phyloP scores from a whole-genome alignment of 179 eudicot genomes.

The Beta corolliflora region DNA sequence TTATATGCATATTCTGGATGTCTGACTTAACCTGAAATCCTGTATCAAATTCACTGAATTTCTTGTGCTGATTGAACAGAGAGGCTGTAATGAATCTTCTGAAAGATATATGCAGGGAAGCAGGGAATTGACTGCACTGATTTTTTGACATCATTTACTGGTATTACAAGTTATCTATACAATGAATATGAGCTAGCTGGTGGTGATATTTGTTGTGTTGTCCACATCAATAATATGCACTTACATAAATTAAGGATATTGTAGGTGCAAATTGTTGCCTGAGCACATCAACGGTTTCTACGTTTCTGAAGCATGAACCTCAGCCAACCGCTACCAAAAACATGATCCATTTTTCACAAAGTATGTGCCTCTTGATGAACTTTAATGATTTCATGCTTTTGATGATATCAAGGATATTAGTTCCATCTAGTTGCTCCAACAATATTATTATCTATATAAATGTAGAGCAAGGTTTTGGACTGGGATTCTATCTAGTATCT shows the following conservation, averaged over 20 bases:
- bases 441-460: too few relatives aligned
- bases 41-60: not conserved
- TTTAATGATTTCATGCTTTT: too few relatives aligned
- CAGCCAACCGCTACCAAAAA: conserved; percentile 68
- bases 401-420: too few relatives aligned
- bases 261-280: conserved; percentile 76
- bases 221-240: not conserved
- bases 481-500: too few relatives aligned
- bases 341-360: conserved; percentile 73
- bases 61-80: conserved; percentile 27
- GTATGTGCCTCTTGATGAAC: conserved; percentile 37
- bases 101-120: conserved; percentile 41
- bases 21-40: not conserved
- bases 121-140: conserved; percentile 57
- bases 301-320: conserved; percentile 56
- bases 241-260: conserved; percentile 4
- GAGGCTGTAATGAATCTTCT: conserved; percentile 47
- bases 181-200: not conserved
- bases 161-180: conserved; percentile 23
- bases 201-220: not conserved
- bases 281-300: conserved; percentile 43
- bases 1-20: not conserved
- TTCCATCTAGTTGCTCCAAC: too few relatives aligned
- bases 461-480: too few relatives aligned
- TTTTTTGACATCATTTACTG: conserved; percentile 61